phyloP scores from a whole-genome alignment of 352 stramenopile genomes.

The Salisapilia sapeloensis region DNA sequence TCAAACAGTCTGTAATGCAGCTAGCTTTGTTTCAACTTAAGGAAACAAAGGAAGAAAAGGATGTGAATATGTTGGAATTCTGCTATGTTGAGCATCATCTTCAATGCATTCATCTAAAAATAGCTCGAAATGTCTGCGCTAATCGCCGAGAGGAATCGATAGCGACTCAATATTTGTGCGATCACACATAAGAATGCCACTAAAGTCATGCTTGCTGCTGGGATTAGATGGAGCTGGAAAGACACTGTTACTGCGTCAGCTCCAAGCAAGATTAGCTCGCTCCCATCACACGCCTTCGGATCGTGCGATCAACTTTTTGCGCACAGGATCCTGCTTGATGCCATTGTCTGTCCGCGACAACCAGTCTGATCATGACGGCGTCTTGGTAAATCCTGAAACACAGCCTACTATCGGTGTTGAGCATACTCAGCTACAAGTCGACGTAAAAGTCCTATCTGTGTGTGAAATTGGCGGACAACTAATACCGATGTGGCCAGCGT shows the following conservation, averaged over 20 bases:
- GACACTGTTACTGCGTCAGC: slow-evolving; percentile 48
- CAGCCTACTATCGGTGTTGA: slow-evolving; percentile 50
- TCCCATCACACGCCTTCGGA: slow-evolving; percentile 9
- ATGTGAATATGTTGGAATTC: no score
- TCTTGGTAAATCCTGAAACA: slow-evolving; percentile 11
- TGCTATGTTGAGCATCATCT: no score
- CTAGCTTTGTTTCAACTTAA: no score
- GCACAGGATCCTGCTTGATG: slow-evolving; percentile 12
- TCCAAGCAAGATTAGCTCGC: slow-evolving; percentile 18
- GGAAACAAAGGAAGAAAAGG: no score
- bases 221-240: slow-evolving; percentile 51
- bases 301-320: slow-evolving; percentile 1
- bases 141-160: no score
- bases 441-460: slow-evolving; percentile 17
- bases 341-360: slow-evolving; percentile 12
- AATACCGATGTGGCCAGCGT: slow-evolving; percentile 54
- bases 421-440: slow-evolving; percentile 27
- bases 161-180: no score
- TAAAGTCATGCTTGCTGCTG: slow-evolving; percentile 38
- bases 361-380: slow-evolving; percentile 1
- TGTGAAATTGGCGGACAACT: slow-evolving; percentile 49
- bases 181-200: no score
- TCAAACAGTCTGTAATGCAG: no score
- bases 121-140: no score
- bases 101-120: no score